Conservation (phyloP, 441 rosid species). For the Jatropha multifida region DNA sequence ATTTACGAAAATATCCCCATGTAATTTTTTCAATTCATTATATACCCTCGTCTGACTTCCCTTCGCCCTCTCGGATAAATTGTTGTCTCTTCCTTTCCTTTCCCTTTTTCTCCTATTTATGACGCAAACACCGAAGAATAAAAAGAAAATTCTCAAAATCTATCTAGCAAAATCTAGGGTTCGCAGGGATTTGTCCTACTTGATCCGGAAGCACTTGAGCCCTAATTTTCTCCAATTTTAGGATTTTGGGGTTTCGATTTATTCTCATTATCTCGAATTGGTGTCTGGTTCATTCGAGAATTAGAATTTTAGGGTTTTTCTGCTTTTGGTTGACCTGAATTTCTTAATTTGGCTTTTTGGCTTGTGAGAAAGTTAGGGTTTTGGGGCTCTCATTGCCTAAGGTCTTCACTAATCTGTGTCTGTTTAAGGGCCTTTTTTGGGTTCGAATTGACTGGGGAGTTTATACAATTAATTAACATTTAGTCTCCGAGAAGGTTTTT, state of each 20-base stretch:
- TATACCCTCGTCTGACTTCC: background rate
- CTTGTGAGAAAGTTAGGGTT: background rate
- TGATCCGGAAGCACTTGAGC: constrained; percentile 5
- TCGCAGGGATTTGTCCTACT: constrained; percentile 1
- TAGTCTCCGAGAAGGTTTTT: constrained; percentile 1
- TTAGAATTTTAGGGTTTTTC: constrained; percentile 3
- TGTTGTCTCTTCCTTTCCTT: background rate
- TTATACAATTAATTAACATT: constrained; percentile 10
- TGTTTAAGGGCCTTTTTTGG: background rate
- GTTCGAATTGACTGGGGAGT: background rate
- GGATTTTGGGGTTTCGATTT: constrained; percentile 14
- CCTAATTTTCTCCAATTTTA: background rate
- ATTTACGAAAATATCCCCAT: background rate
- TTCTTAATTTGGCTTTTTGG: background rate
- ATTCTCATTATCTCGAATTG: constrained; percentile 11
- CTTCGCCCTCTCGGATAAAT: background rate
- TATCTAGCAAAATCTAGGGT: constrained; percentile 17
- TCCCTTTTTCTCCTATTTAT: background rate
- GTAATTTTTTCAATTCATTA: background rate
- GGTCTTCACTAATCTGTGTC: background rate
- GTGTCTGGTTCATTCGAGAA: background rate
- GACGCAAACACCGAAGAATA: background rate
- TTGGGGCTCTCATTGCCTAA: background rate
- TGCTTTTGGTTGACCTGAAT: constrained; percentile 11
- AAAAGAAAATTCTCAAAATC: background rate